A percentile compares a stretch with the other conserved stretches of the same genome.
phyloP scores from a whole-genome alignment of 768 basidiomycete genomes.

The Trametes maxima region DNA sequence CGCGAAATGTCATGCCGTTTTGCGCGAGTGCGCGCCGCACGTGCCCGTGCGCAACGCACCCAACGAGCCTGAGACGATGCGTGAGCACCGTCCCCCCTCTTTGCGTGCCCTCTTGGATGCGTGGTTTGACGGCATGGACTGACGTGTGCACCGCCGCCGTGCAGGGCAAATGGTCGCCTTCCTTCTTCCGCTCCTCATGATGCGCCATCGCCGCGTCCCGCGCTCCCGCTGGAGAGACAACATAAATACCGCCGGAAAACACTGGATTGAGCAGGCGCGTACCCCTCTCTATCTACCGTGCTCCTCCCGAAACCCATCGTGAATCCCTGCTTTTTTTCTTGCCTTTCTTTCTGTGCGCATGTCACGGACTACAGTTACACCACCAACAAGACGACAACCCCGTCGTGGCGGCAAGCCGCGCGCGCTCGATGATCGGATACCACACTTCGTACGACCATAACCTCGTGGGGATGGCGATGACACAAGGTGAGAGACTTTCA shows the following conservation, averaged over 20 bases:
- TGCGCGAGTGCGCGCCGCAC: conserved; percentile 62
- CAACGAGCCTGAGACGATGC: conserved; percentile 62
- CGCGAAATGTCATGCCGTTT: conserved; percentile 61
- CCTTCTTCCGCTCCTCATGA: conserved; percentile 82
- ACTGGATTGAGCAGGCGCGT: conserved; percentile 79
- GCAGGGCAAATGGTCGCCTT: conserved; percentile 71
- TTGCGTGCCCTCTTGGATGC: background rate
- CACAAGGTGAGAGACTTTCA: conserved; percentile 47
- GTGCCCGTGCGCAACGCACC: conserved; percentile 57
- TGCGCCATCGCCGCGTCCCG: conserved; percentile 81
- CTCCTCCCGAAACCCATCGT: background rate
- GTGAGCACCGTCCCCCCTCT: conserved; percentile 44
- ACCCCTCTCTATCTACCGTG: background rate
- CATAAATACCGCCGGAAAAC: conserved; percentile 63
- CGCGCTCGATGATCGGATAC: conserved; percentile 80
- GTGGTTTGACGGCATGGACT: conserved; percentile 6
- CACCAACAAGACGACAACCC: conserved; percentile 57
- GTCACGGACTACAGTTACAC: conserved; percentile 8
- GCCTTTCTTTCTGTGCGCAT: background rate
- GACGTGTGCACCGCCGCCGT: conserved; percentile 9
- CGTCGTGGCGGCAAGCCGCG: conserved; percentile 58
- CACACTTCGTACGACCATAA: conserved; percentile 70
- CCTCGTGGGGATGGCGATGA: conserved; percentile 83
- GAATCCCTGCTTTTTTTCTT: background rate
- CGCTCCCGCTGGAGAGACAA: conserved; percentile 73